Evolutionary conservation across 371 early-diverging fungal species (phyloP).

Genomic region (Mitosporidium daphniae): DNA sequence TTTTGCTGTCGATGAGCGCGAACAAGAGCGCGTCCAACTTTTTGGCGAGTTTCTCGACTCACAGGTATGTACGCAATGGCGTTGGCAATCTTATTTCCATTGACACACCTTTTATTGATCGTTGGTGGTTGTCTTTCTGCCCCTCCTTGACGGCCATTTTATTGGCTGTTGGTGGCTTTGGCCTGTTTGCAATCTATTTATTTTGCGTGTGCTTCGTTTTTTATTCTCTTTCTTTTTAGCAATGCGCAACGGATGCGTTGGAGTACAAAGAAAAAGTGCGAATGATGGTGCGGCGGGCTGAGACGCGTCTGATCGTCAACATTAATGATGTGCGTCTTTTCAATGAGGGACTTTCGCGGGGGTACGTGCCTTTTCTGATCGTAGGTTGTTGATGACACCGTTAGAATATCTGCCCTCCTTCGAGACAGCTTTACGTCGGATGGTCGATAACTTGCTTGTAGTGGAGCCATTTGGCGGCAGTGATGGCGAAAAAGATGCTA

Average conservation of each 20-base stretch:
- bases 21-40: constrained; percentile 4
- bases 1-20: too few relatives aligned
- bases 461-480: not conserved
- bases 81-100: too few relatives aligned
- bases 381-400: constrained; percentile 27
- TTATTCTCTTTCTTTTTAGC: not conserved
- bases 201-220: not conserved
- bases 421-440: constrained; percentile 26
- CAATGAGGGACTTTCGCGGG: constrained; percentile 18
- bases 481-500: not conserved
- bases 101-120: too few relatives aligned
- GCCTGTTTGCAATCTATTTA: not conserved
- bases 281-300: constrained; percentile 16
- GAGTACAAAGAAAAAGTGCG: constrained; percentile 21
- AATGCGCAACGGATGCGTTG: constrained; percentile 10
- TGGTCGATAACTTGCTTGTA: constrained; percentile 8
- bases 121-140: not conserved
- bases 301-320: constrained; percentile 36
- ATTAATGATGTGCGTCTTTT: constrained; percentile 45
- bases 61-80: constrained; percentile 9
- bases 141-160: not conserved
- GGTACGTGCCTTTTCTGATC: constrained; percentile 9
- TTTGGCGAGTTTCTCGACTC: constrained; percentile 11
- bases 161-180: not conserved
- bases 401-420: constrained; percentile 41